Conservation (phyloP, 805 yeast species). For the Suhomyces pyralidae region DNA sequence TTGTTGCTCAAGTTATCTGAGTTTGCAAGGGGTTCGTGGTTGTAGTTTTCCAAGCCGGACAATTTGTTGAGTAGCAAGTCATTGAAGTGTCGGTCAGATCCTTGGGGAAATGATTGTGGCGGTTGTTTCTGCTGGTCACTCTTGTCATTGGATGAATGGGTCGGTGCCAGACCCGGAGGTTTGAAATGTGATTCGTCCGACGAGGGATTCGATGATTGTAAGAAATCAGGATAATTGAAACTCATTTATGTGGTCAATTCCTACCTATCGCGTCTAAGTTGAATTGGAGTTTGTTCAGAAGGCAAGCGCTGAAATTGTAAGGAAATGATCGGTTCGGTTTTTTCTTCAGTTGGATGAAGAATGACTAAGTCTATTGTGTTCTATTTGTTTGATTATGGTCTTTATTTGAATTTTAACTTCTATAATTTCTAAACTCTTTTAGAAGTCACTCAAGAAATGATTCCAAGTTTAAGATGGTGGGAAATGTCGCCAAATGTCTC, state of each 20-base stretch:
- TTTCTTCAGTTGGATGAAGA: not conserved
- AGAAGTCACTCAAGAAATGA: not conserved
- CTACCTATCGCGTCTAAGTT: not conserved
- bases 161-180: not conserved
- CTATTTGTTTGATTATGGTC: not conserved
- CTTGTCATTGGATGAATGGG: not conserved
- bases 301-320: not conserved
- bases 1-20: slow-evolving; percentile 4
- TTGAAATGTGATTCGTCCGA: not conserved
- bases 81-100: slow-evolving; percentile 13
- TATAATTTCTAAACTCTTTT: not conserved
- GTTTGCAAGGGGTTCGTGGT: slow-evolving; percentile 4
- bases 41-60: slow-evolving; percentile 14
- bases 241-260: slow-evolving; percentile 7
- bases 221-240: slow-evolving; percentile 37
- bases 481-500: slow-evolving; percentile 1
- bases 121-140: not conserved
- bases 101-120: not conserved
- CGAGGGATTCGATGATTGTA: slow-evolving; percentile 12
- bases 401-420: not conserved
- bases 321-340: not conserved
- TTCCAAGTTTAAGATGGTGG: not conserved
- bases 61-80: slow-evolving; percentile 23
- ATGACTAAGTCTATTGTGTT: not conserved
- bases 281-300: not conserved